Evolutionary conservation across 495 filamentous ascomycete genomes (phyloP), one percentile per base, ranked within the genome.

Genomic region (Lasiosphaeris hirsuta): DNA sequence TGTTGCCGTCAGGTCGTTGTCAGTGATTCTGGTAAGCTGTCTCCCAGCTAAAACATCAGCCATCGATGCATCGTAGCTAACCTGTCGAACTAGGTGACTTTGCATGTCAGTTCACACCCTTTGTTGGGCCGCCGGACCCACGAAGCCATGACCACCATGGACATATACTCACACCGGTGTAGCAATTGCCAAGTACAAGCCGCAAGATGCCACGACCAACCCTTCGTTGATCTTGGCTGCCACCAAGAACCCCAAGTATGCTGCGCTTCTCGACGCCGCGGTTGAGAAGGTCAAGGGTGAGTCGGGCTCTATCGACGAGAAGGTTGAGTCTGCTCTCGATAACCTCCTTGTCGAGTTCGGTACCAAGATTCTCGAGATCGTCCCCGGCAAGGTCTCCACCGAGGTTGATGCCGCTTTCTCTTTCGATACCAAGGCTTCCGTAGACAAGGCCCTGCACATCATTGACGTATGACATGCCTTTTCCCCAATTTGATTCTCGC

Each of bases 181-280:
- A 84, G 90, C 92, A 69, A 99, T 99, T 74, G 91, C 81, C 83
- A 97, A 99, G 81, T 99, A 99, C 85, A 94, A 96, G 85, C 94
- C 94, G 54, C 92, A 97, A 84, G 94, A 99, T 88, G 94, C 92
- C 67, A 97, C 92, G 70, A 99, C 94, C 75, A 99, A 99, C 83
- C 94, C 94, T 39, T 97, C 94, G 60, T 82, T 99, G 69, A 97
- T 99, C 75, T 85, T 99, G 70, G 91, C 90, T 65, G 94, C 94
- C 55, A 90, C 95, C 72, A 96, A 99, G 84, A 99, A 97, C 84
- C 70, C 88, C 70, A 92, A 96, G 73, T 99, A 99, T 72, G 92
- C 92, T 67, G 83, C 85, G 67, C 80, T 99, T 56, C 92, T 97
- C 67, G 92, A 99, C 67, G 77, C 81, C 45, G 92, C 94, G 57